Evolutionary conservation across 2,329 filamentous ascomycete genomes (phyloP), one percentile per base, ranked within the genome.

Genomic region (Chaetomiaceae sp.): DNA sequence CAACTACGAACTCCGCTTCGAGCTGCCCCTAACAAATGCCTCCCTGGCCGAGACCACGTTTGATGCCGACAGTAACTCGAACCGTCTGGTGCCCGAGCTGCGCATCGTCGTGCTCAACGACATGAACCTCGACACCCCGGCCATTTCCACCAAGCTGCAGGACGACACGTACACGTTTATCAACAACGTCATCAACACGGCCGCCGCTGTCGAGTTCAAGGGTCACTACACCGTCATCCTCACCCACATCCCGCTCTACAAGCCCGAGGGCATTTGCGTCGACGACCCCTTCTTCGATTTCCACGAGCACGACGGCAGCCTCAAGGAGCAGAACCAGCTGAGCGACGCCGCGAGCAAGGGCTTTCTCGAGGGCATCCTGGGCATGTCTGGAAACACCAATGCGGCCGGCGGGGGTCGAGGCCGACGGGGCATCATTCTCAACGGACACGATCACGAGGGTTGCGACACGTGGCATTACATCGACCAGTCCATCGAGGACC

Each of bases 401-500:
- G 85, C 80, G 0, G 73, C 81, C 0, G 82, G 74, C 0, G 65
- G 69, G 10, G 89, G 89, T 1, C 70, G 71, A 45, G 89, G 89
- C 1, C 76, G 89, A 14, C 78, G 74, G 8, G 91, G 92, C 1
- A 71, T 97, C 5, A 83, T 99, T 21, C 70, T 99, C 34, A 96
- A 91, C 43, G 93, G 93, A 0, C 93, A 99, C 65, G 93, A 99
- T 64, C 93, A 99, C 66, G 88, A 87, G 59, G 93, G 93, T 6
- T 99, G 93, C 65, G 90, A 97, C 67, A 86, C 85, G 7, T 86
- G 86, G 63, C 93, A 99, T 71, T 92, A 79, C 62, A 77, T 89
- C 64, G 84, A 87, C 66, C 82, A 85, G 63, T 77, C 75, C 14
- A 66, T 72, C 42, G 70, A 68, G 3, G 57, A 60, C 2, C 33